phyloP scores from a whole-genome alignment of 345 rosid genomes.

The Gynandropsis gynandra region DNA sequence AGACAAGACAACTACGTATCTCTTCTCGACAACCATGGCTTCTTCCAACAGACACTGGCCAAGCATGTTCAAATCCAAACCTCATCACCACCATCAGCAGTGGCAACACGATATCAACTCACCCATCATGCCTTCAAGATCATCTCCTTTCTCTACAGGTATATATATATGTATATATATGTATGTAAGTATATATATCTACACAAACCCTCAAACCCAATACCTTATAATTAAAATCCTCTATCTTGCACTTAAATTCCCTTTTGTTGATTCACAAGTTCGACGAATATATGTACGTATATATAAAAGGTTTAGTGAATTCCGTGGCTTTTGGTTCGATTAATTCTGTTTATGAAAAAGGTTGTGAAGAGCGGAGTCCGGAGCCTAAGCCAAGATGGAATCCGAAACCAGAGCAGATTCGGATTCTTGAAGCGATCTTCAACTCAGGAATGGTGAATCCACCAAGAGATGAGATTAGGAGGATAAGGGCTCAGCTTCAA shows the following conservation, averaged over 20 bases:
- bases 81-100: slow-evolving; percentile 66
- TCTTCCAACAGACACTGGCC: slow-evolving; percentile 99
- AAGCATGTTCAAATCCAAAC: slow-evolving; percentile 98
- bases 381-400: slow-evolving; percentile 99
- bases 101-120: slow-evolving; percentile 88
- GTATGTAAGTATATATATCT: not conserved
- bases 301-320: not conserved
- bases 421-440: slow-evolving; percentile 88
- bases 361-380: slow-evolving; percentile 82
- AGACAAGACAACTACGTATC: no score
- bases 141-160: slow-evolving; percentile 35
- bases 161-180: not conserved
- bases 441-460: slow-evolving; percentile 99
- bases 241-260: no score
- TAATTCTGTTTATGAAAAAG: slow-evolving; percentile 17
- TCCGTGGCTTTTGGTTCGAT: not conserved
- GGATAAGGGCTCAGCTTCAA: slow-evolving; percentile 82
- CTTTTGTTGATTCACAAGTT: no score
- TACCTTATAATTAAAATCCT: no score
- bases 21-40: slow-evolving; percentile 50
- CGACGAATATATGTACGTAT: no score
- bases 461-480: slow-evolving; percentile 91
- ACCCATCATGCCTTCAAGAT: slow-evolving; percentile 55
- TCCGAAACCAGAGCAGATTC: slow-evolving; percentile 96
- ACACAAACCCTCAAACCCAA: no score